Percentiles rank a stretch among this genome's conserved stretches.
These are phyloP conservation scores for Ceratocystis albifundus DNA, from an alignment of 2,329 filamentous ascomycete species.

Conservation along the genomic window DNA sequence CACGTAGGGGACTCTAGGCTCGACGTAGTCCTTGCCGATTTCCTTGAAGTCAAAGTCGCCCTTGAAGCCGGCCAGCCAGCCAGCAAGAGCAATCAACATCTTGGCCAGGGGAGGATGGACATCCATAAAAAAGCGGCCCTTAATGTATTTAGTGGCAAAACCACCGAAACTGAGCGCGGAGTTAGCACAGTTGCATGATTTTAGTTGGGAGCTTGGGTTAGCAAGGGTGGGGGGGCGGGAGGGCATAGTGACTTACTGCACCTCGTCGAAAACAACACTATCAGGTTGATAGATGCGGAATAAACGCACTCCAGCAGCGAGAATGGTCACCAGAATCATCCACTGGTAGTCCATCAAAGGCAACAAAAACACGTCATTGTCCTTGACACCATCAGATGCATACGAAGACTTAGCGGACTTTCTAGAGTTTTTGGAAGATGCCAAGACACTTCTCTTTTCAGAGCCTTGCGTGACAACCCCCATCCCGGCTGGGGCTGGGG, in stretches of 20 bases:
- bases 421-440: constrained; percentile 7
- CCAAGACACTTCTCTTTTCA: background rate
- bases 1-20: constrained; percentile 90
- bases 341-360: constrained; percentile 73
- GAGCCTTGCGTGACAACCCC: background rate
- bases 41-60: constrained; percentile 98
- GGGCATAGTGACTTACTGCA: constrained; percentile 63
- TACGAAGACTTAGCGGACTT: constrained; percentile 40
- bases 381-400: constrained; percentile 65
- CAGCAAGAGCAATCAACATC: constrained; percentile 87
- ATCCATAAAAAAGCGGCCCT: constrained; percentile 99
- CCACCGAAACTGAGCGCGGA: constrained; percentile 66
- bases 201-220: background rate
- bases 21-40: constrained; percentile 96
- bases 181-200: background rate
- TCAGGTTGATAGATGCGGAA: constrained; percentile 94
- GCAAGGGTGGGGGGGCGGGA: background rate
- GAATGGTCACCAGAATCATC: constrained; percentile 57
- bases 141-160: constrained; percentile 98
- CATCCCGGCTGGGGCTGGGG: background rate
- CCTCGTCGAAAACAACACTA: constrained; percentile 97
- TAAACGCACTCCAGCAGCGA: constrained; percentile 70
- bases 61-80: constrained; percentile 89
- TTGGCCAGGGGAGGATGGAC: constrained; percentile 97
- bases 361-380: constrained; percentile 86